phyloP scores from a whole-genome alignment of 768 basidiomycete species.

The Suillus plorans region DNA sequence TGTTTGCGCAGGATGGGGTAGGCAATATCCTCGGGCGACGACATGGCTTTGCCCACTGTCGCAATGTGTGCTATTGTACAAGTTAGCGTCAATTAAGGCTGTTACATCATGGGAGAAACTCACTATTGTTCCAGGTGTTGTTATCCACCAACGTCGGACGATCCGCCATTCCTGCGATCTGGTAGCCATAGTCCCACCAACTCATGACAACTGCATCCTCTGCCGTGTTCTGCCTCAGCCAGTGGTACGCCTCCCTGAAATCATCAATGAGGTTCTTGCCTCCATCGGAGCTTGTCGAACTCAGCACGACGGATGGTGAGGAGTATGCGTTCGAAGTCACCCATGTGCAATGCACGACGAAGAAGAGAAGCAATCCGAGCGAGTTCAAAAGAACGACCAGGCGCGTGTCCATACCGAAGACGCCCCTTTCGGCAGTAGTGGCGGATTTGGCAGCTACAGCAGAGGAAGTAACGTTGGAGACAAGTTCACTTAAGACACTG shows the following conservation, averaged over 20 bases:
- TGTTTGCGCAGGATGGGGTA: constrained; percentile 97
- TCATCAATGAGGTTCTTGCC: constrained; percentile 96
- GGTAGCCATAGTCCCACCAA: constrained; percentile 99
- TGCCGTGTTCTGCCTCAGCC: constrained; percentile 94
- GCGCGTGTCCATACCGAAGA: constrained; percentile 87
- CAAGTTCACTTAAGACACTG: constrained; percentile 39
- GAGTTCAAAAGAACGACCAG: constrained; percentile 72
- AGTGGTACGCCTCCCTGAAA: constrained; percentile 99
- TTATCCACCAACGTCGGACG: constrained; percentile 95
- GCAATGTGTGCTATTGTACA: constrained; percentile 81
- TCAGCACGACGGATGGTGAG: constrained; percentile 94
- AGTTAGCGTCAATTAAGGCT: constrained; percentile 9
- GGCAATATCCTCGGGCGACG: constrained; percentile 88
- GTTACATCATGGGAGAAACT: constrained; percentile 31
- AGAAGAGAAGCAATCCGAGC: constrained; percentile 77
- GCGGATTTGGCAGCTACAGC: constrained; percentile 25
- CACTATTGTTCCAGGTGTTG: constrained; percentile 99
- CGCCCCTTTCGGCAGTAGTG: constrained; percentile 43
- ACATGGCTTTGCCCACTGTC: constrained; percentile 99
- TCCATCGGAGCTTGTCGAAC: constrained; percentile 78
- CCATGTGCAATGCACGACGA: constrained; percentile 97
- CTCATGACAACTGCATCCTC: constrained; percentile 94
- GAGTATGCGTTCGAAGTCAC: constrained; percentile 95
- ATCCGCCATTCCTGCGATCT: constrained; percentile 99
- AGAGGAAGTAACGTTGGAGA: constrained; percentile 39